Conservation (phyloP, 2,329 filamentous ascomycete species). For the Pseudogymnoascus sp. region DNA sequence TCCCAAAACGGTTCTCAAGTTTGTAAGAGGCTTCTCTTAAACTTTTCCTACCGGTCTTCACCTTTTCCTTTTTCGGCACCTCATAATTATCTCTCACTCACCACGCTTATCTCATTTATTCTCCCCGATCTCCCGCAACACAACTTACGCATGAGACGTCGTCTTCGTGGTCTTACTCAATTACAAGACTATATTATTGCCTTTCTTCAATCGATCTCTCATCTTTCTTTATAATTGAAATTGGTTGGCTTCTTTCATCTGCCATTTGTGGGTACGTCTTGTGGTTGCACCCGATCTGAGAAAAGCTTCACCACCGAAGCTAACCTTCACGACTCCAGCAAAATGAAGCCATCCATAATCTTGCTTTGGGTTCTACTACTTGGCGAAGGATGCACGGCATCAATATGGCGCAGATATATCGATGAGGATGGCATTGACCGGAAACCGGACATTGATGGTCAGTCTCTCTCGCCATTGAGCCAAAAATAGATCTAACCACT, state of each 20-base stretch:
- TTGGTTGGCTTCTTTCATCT: background rate
- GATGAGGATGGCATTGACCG: background rate
- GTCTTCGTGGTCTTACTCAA: background rate
- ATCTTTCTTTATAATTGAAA: background rate
- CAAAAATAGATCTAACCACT: background rate
- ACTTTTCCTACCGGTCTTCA: background rate
- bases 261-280: background rate
- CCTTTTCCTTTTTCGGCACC: background rate
- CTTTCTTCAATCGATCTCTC: background rate
- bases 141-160: background rate
- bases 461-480: background rate
- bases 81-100: background rate
- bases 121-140: background rate
- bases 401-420: background rate
- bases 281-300: background rate
- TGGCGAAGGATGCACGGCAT: background rate
- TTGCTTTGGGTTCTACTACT: background rate
- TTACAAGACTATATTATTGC: background rate
- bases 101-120: background rate
- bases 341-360: background rate
- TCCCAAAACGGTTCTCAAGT: background rate
- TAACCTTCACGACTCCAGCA: background rate
- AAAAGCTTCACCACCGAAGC: background rate
- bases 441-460: background rate
- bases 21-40: too few species aligned